Base-by-base conservation (phyloP, 805 yeast species). In the Saccharomycopsis lassenensis region DNA sequence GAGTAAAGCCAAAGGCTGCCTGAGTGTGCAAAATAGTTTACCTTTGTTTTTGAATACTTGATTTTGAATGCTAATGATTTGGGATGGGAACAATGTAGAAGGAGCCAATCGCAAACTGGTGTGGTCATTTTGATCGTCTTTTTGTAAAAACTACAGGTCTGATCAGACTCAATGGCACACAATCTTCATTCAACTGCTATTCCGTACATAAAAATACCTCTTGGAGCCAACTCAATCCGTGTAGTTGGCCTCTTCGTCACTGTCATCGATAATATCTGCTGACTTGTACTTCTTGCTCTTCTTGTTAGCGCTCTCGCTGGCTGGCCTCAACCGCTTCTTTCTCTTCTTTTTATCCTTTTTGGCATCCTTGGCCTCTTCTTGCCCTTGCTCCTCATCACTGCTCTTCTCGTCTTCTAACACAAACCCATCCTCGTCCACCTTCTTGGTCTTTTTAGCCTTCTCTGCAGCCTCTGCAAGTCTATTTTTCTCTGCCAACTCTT, bases 401-500 rank as follows among this genome's bases (percentile, higher is more conserved):
- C 51, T 61, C 19, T 71, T 74, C 39, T 69, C 56, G 12, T 46
- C 31, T 39, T 51, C 49, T 52, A 60, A 45, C 55, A 58, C 52
- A 56, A 56, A 35, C 49, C 63, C 39, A 51, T 51, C 35, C 55
- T 55, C 33, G 44, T 40, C 39, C 11, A 43, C 46, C 33, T 45
- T 46, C 17, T 47, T 52, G 23, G 41, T 48, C 25, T 52, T 53
- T 43, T 55, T 46, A 5, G 35, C 44, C 7, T 52, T 46, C 33
- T 50, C 47, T 40, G 58, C 61, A n/a, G 54, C 58, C 22, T 59
- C 61, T 20, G 62, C 63, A 27, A 60, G 64, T 18, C 57, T 56
- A 31, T 54, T 49, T 29, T 55, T 38, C 38, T 63, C 66, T 24
- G 58, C 63, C 64, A 77, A 68, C 46, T 70, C 73, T 41, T 61